phyloP scores from a whole-genome alignment of 306 rosid species.

The Rosa persica region DNA sequence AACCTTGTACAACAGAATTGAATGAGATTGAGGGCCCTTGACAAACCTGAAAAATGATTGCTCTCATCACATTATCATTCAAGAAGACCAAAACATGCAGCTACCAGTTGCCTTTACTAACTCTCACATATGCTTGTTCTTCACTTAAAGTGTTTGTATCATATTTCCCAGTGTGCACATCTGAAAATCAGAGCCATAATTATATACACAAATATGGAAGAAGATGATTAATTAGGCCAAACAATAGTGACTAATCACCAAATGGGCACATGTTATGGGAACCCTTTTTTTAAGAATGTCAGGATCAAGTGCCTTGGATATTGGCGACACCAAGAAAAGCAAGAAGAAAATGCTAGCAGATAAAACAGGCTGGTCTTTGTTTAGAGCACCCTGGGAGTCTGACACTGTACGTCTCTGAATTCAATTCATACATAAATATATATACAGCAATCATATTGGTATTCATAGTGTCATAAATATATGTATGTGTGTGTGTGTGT shows the following conservation, averaged over 20 bases:
- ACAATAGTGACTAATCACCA: neutral
- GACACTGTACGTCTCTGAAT: constrained; percentile 20
- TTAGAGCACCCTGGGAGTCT: constrained; percentile 26
- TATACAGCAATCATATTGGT: neutral
- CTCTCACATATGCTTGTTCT: constrained; percentile 14
- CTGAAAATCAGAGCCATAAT: neutral
- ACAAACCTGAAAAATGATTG: constrained; percentile 28
- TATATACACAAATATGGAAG: neutral
- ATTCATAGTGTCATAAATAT: constrained; percentile 24
- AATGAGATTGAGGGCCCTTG: constrained; percentile 12
- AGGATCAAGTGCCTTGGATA: neutral
- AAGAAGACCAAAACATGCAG: neutral
- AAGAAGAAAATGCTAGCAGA: constrained; percentile 2
- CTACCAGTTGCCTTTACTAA: constrained; percentile 15
- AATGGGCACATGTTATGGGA: neutral
- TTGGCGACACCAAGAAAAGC: constrained; percentile 5
- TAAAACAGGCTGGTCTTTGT: constrained; percentile 26
- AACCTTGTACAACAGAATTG: constrained; percentile 19
- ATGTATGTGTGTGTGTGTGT: neutral
- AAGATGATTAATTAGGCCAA: neutral
- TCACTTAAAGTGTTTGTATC: constrained; percentile 10
- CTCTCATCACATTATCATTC: constrained; percentile 17
- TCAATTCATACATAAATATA: neutral
- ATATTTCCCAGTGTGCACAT: constrained; percentile 8
- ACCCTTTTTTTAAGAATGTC: neutral